Base-by-base conservation (phyloP, 2,329 filamentous ascomycete genomes). In the Apiospora sp. region DNA sequence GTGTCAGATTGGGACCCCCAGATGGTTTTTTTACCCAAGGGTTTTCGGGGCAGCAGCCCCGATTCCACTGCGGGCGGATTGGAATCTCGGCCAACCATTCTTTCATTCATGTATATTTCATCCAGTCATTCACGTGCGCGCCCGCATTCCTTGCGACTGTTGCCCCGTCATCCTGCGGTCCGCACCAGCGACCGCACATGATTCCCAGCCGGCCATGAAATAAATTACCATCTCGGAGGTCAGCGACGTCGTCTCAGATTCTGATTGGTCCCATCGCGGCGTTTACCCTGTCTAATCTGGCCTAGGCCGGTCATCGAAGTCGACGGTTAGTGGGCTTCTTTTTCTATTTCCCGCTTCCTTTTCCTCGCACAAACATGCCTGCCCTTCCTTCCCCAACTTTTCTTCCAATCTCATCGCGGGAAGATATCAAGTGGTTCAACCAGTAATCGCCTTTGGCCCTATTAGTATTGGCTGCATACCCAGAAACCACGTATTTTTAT, bases 131-230 rank as follows among this genome's bases (percentile, higher is more conserved):
- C 30, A 64, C 34, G 8, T 64, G 34, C 34, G 22, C n/a, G 34
- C 16, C 19, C 16, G 19, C 58, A n/a, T 37, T 13, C 16, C 10
- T 54, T 19, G 54, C 30, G 30, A 61, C 30, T 37, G 16, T 16
- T 14, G 30, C 22, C 12, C 30, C 54, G 30, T 61, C 30, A 37
- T 61, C 30, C 7, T 58, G 19, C 27, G 27, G 24, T 58, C 51
- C 51, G 51, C 51, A 58, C 51, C 51, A 58, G 51, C 51, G 14
- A 58, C 51, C 51, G 51, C 51, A 58, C 27, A 58, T 58, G 24
- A 58, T 58, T 6, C 54, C 19, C 12, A 22, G 16, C 7, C 49
- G 54, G 54, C 27, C 19, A 37, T 61, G 54, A 16, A 61, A 49
- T 49, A n/a, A 54, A 61, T 34, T 22, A 61, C 34, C 16, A 34